Conservation (phyloP, 345 rosid genomes). For the Arabidopsis suecica region DNA sequence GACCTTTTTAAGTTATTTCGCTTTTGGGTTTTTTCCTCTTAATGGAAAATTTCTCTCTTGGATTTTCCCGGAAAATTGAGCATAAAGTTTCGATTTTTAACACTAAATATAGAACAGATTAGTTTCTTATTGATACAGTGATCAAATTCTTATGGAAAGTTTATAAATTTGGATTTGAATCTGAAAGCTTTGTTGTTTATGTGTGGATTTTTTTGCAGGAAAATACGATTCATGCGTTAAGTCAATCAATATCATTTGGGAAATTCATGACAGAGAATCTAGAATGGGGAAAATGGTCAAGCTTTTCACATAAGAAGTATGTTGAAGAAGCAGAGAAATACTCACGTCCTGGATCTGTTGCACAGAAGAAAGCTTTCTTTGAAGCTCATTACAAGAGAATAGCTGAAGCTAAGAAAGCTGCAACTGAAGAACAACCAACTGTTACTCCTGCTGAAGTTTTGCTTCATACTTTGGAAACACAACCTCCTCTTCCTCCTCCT, state of each 20-base stretch:
- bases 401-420: constrained; percentile 71
- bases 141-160: constrained; percentile 2
- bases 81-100: neutral
- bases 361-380: constrained; percentile 82
- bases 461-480: constrained; percentile 45
- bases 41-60: too few relatives aligned
- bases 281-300: constrained; percentile 95
- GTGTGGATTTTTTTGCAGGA: constrained; percentile 53
- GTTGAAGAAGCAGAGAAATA: constrained; percentile 84
- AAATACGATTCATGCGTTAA: constrained; percentile 63
- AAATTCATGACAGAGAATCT: constrained; percentile 81
- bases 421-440: constrained; percentile 37
- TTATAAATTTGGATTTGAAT: constrained; percentile 6
- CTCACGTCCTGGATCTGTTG: constrained; percentile 84
- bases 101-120: too few relatives aligned
- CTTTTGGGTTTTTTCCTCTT: too few relatives aligned
- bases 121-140: neutral
- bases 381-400: constrained; percentile 82
- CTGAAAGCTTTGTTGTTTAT: constrained; percentile 27
- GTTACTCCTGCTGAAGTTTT: constrained; percentile 36
- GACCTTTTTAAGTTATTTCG: too few relatives aligned
- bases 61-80: constrained; percentile 1
- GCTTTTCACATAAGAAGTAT: constrained; percentile 70
- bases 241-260: constrained; percentile 88
- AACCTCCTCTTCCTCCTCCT: constrained; percentile 39